Percentiles rank a stretch among this genome's conserved stretches.
Evolutionary conservation across 75 land plant species (phyloP).

Genomic region (Adiantum capillusveneris): DNA sequence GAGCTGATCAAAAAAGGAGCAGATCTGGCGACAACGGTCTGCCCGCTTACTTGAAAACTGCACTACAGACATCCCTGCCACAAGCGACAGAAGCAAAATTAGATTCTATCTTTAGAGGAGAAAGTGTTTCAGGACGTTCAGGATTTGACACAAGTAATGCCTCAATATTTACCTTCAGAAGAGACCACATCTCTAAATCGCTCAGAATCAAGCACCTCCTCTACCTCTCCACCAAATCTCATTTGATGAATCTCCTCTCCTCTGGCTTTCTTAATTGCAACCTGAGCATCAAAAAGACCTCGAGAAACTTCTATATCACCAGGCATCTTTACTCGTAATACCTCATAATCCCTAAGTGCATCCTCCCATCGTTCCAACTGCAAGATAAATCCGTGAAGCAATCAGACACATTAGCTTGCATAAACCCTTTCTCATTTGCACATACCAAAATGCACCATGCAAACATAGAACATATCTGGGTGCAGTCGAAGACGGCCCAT

Average conservation of each 20-base stretch:
- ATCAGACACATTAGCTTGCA: neutral
- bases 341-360: constrained; percentile 77
- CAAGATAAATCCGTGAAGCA: neutral
- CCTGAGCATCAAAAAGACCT: constrained; percentile 65
- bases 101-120: neutral
- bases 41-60: constrained; percentile 42
- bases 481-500: neutral
- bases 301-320: constrained; percentile 66
- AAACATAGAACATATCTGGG: neutral
- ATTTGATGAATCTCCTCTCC: constrained; percentile 56
- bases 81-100: neutral
- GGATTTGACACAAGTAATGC: neutral
- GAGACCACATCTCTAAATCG: constrained; percentile 56
- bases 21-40: constrained; percentile 41
- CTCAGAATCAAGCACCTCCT: constrained; percentile 45
- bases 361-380: constrained; percentile 88
- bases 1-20: constrained; percentile 55
- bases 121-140: neutral
- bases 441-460: neutral
- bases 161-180: constrained; percentile 32
- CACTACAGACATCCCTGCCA: constrained; percentile 75
- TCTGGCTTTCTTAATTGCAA: constrained; percentile 58
- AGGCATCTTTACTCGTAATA: constrained; percentile 59
- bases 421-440: no score
- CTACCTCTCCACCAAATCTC: constrained; percentile 72